Evolutionary conservation across 805 yeast genomes (phyloP), one percentile per base, ranked within the genome.

Genomic region (Myxozyma lipomycoides): DNA sequence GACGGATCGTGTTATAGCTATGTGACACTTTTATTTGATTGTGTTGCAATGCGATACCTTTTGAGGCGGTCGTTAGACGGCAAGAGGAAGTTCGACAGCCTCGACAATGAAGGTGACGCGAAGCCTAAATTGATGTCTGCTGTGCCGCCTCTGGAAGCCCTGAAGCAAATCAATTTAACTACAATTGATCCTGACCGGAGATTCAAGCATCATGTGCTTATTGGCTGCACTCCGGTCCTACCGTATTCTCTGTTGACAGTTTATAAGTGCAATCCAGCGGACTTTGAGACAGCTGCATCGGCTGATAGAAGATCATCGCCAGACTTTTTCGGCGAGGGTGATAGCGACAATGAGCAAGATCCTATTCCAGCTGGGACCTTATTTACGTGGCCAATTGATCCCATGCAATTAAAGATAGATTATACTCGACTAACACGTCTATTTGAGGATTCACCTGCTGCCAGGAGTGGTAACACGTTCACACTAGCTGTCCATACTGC

Each of bases 231-330:
- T 7, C 39, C 52, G 19, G n/a, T 39, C 1, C 42, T 15, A 22
- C 55, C 54, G 7, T 50, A 43, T 23, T 19, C 26, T 5, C 36
- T 53, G 5, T 19, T 53, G 18, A 50, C 58, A 6, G 26, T 50
- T 17, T 32, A 36, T 17, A 19, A 35, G 10, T 40, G 48, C 3
- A 40, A 32, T 4, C 12, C 12, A 6, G 24, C 38, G 35, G 40
- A 28, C 32, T 28, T 28, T 28, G 12, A 28, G 12, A 12, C 12
- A 9, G 32, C 32, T 7, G 32, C 7, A 9, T 12, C 12, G 32
- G 12, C 32, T 7, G 12, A 6, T 35, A 6, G 12, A 6, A 18
- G 6, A 35, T n/a, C 19, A 35, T 7, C 7, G 12, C 39, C n/a
- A 19, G 19, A 7, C 7, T 7, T 26, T 12, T 5, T 26, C 9